Evolutionary conservation across 2,329 filamentous ascomycete species (phyloP), one percentile per base, ranked within the genome.

Genomic region (Escovopsis weberi): DNA sequence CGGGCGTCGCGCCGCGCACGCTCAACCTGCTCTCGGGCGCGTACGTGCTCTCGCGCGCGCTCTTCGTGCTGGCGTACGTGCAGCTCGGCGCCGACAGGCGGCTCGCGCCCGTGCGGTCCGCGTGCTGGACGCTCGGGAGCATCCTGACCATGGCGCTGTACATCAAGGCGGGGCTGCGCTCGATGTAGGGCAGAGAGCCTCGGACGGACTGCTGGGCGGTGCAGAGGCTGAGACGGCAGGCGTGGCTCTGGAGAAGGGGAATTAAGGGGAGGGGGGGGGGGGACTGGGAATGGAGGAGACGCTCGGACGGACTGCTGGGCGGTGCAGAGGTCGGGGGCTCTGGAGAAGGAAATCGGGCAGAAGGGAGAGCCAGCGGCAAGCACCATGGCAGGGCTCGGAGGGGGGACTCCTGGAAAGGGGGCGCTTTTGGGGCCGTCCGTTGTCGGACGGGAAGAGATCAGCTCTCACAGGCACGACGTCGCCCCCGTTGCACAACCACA

Each of bases 61-160:
- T 52, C 36, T 72, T 65, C 56, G 63, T 65, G 55, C 47, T 59
- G 45, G 49, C 59, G 32, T 73, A 72, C 48, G 49, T 72, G 39
- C 53, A 54, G 41, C 51, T 70, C 38, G 63, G 66, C 49, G 61
- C 61, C 12, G 63, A 68, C 47, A 55, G 56, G 41, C 56, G 53
- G 42, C 45, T 63, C 19, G 59, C 61, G 6, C 50, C 50, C 2
- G 10, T 69, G 36, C 55, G 69, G 40, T 64, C 57, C 43, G 11
- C 63, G 2, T 43, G 54, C 12, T 72, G 66, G 66, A 39, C 50
- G 2, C 43, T 48, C 2, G 57, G 66, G 19, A 40, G 66, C 8
- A 53, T 43, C 5, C 41, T 61, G 12, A 58, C 59, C 35, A 38
- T 60, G 37, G 48, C 56, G 4, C 46, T 72, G 39, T 72, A 61